phyloP scores from a whole-genome alignment of 2,329 filamentous ascomycete species.

The Trichoderma citrinoviride region DNA sequence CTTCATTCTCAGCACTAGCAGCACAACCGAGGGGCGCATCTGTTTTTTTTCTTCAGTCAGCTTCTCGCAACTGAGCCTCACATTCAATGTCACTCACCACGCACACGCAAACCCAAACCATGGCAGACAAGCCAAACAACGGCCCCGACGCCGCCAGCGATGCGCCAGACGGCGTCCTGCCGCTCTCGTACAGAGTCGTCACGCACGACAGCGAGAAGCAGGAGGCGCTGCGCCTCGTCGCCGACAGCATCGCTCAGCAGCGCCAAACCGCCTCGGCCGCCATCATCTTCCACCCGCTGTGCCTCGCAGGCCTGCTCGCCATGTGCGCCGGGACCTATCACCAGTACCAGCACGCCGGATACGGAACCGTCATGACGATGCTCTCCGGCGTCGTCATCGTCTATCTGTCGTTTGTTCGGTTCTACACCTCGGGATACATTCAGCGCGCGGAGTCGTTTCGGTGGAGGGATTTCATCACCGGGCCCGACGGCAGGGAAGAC shows the following conservation, averaged over 20 bases:
- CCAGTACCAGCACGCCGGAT: conserved; percentile 33
- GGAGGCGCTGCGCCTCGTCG: conserved; percentile 67
- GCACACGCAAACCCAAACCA: conserved; percentile 21
- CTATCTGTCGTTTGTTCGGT: conserved; percentile 60
- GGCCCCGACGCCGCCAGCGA: neutral
- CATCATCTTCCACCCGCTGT: conserved; percentile 61
- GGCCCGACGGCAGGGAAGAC: conserved; percentile 43
- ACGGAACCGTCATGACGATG: conserved; percentile 53
- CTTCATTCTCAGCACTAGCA: neutral
- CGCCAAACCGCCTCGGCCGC: conserved; percentile 63
- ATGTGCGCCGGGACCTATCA: conserved; percentile 43
- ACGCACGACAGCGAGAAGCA: conserved; percentile 56
- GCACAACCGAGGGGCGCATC: neutral
- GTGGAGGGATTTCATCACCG: conserved; percentile 57
- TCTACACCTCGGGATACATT: conserved; percentile 61
- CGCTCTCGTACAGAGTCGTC: conserved; percentile 59
- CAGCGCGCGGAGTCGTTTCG: conserved; percentile 59
- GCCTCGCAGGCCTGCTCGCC: conserved; percentile 45
- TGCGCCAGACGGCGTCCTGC: conserved; percentile 45
- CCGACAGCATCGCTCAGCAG: conserved; percentile 81
- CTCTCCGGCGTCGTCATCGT: conserved; percentile 60
- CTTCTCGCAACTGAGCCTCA: neutral
- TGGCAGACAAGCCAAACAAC: conserved; percentile 10
- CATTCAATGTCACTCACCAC: conserved; percentile 23
- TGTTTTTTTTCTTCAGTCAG: neutral